Evolutionary conservation across 371 early-diverging fungal genomes (phyloP), one percentile per base, ranked within the genome.

Genomic region (Massospora cicadina): DNA sequence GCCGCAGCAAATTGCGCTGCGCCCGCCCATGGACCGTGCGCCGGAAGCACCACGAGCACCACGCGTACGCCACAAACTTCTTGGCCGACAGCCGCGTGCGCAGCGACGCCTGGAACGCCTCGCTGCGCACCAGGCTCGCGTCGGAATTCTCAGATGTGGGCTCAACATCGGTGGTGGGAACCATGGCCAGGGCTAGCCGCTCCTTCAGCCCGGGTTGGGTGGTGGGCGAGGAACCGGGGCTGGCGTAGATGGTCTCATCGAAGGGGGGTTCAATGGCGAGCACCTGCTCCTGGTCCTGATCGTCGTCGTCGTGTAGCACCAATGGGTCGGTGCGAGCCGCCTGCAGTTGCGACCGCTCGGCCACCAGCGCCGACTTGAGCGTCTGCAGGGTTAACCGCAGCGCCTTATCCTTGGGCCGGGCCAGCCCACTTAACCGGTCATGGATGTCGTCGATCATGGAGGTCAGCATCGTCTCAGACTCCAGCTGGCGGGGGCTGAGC

Each of bases 51-150:
- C 60, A 60, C 17, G 60, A 60, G 30, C 60, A 60, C 17, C 30
- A 60, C 21, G 60, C 23, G 32, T 28, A 60, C 7, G 60, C 60
- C 7, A 60, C 60, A 60, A 60, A 60, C 30, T 60, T 60, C 30
- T 60, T 57, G 28, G 23, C 58, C 13, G 25, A 25, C 7, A 57
- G 28, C 7, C 28, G 23, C 7, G 58, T 57, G 17, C 43, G 43
- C 17, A 43, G 17, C 5, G 43, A 43, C 10, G 43, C 43, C 43
- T 43, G 43, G 43, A 43, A 43, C 43, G 17, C 43, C 17, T 43
- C 43, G 17, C 43, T 43, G 17, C 43, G 43, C 43, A 17, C 43
- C 43, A 43, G 17, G 58, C 58, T 26, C 17, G 17, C 58, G 7
- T 57, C 58, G 10, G 43, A 17, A 43, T 43, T 43, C 17, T 43